Conservation (phyloP, 2,329 filamentous ascomycete species). For the Cladophialophora yegresii region DNA sequence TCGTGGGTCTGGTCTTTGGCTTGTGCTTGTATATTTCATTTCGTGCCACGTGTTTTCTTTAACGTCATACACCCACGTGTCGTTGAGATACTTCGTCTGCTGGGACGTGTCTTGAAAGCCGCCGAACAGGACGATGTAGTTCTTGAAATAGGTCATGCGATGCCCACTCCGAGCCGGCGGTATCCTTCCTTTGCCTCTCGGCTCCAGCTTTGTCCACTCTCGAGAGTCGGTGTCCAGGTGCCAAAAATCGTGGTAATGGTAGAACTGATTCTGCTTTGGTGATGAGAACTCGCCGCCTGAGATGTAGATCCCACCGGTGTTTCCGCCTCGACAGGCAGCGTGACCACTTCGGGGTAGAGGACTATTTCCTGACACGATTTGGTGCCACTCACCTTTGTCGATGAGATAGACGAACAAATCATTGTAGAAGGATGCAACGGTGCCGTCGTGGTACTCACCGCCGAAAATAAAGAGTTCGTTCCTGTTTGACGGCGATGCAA, state of each 20-base stretch:
- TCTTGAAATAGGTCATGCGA: constrained; percentile 95
- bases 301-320: constrained; percentile 80
- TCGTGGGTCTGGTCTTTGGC: constrained; percentile 83
- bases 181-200: constrained; percentile 67
- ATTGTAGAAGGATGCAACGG: constrained; percentile 70
- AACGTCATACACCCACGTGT: constrained; percentile 96
- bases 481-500: constrained; percentile 80
- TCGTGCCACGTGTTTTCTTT: constrained; percentile 80
- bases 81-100: constrained; percentile 88
- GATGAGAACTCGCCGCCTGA: constrained; percentile 95
- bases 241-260: constrained; percentile 99
- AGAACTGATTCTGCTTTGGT: constrained; percentile 96
- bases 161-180: constrained; percentile 88
- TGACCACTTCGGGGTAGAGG: constrained; percentile 89
- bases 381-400: constrained; percentile 85
- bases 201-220: constrained; percentile 90
- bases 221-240: constrained; percentile 76
- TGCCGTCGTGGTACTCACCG: constrained; percentile 94
- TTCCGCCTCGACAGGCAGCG: constrained; percentile 89
- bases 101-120: constrained; percentile 97
- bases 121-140: constrained; percentile 93
- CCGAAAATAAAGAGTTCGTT: constrained; percentile 91
- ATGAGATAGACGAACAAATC: constrained; percentile 71
- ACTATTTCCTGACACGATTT: constrained; percentile 85
- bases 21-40: constrained; percentile 72